Conservation (phyloP, 2,329 filamentous ascomycete species). For the Didymella lethalis region DNA sequence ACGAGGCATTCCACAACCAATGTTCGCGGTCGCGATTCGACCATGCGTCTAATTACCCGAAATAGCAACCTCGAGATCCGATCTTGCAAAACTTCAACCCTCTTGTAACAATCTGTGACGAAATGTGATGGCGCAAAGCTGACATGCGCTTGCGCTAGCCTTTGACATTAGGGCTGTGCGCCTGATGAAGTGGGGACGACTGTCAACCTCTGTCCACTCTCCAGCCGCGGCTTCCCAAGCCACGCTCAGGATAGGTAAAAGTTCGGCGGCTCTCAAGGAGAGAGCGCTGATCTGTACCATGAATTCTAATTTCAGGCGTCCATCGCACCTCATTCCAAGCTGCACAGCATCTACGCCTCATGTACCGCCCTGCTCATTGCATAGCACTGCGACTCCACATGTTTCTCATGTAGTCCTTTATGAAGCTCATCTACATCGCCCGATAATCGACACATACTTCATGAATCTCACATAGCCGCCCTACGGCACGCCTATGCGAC, state of each 20-base stretch:
- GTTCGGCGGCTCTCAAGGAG: background rate
- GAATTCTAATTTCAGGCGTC: background rate
- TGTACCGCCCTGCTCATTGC: background rate
- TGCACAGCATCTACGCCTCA: background rate
- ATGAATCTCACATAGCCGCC: background rate
- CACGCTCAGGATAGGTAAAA: background rate
- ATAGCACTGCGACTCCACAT: background rate
- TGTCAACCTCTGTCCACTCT: background rate
- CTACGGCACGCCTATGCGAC: background rate
- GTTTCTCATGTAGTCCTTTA: background rate
- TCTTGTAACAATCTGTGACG: background rate
- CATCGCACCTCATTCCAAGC: background rate
- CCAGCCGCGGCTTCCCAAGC: background rate
- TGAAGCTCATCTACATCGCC: background rate
- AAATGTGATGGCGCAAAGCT: background rate
- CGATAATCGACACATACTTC: background rate
- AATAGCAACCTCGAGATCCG: background rate
- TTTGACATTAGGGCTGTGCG: conserved; percentile 12
- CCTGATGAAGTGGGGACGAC: conserved; percentile 3
- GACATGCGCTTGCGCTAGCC: conserved; percentile 6
- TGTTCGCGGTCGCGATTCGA: background rate
- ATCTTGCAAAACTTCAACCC: background rate
- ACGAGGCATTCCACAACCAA: background rate
- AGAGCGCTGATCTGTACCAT: background rate
- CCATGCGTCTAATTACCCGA: background rate